Base-by-base conservation (phyloP, 768 basidiomycete species). In the Ephemerocybe angulata region DNA sequence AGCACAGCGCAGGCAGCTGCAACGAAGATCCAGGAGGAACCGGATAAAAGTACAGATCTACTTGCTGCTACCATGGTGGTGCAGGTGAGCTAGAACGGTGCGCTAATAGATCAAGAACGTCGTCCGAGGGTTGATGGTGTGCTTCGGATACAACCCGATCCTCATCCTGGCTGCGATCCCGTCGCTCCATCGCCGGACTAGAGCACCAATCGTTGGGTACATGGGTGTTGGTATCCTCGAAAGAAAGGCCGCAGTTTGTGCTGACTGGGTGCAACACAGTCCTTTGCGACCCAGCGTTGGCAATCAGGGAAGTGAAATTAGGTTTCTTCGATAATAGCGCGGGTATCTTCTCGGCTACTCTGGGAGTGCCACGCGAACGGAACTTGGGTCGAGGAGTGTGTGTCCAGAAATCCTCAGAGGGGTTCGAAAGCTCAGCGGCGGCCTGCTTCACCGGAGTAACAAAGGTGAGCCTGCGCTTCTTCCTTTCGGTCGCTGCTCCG, bases 31-130 rank as follows among this genome's bases (percentile, higher is more conserved):
- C 8, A 35, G 33, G 33, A 8, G 17, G 33, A 35, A 35, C 17
- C 8, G 8, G 46, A 24, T 28, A 4, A 48, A 10, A 43, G 24
- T 21, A 43, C 17, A 43, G 19, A 43, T 43, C 17, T 10, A 43
- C 42, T 10, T 53, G 25, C 11, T n/a, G 37, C 35, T n/a, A 17
- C 11, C n/a, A n/a, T n/a, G n/a, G n/a, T n/a, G n/a, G n/a, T 50
- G 49, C 53, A 24, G 70, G 65, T 0, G 73, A 71, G 17, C 70
- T 70, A 40, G 61, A 64, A 27, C 61, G 53, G 57, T 63, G 70
- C 19, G 76, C 71, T 62, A 82, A 81, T 53, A 82, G 65, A 65
- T 83, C 70, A 58, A 83, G 63, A 4, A 72, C 72, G 58, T 83
- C 81, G 48, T 82, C 80, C 11, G 81, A 83, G 40, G 60, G 52